phyloP scores from a whole-genome alignment of 257 asterid species.

The Solanum acaule region DNA sequence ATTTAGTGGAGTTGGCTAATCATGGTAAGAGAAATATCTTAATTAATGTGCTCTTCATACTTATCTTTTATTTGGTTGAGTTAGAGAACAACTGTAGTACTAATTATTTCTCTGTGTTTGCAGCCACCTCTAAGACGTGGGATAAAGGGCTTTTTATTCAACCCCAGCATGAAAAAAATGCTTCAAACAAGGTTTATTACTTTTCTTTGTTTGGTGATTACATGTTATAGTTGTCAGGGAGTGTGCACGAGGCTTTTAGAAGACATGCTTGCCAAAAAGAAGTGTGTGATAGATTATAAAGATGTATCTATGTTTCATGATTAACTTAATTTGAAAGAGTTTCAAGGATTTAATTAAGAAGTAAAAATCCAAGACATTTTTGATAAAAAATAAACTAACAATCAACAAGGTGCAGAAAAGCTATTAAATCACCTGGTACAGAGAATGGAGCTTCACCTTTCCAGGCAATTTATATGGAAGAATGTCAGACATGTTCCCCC shows the following conservation, averaged over 20 bases:
- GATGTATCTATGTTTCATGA: not conserved
- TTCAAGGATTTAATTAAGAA: not conserved
- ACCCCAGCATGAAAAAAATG: conserved; percentile 42
- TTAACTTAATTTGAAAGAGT: not conserved
- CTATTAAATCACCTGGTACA: not conserved
- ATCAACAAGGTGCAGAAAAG: not conserved
- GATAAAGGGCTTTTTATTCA: conserved; percentile 64
- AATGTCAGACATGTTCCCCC: not conserved
- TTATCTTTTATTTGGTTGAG: not conserved
- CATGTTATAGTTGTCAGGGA: not conserved
- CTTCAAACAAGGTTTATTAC: conserved; percentile 50
- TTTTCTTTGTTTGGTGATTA: not conserved
- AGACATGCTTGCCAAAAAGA: not conserved
- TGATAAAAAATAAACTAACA: not conserved
- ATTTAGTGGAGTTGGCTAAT: not conserved
- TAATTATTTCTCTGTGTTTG: conserved; percentile 2
- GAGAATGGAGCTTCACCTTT: not conserved
- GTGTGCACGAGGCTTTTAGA: not conserved
- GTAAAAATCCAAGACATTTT: not conserved
- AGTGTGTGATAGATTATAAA: not conserved
- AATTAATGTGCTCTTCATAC: not conserved
- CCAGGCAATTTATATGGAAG: not conserved
- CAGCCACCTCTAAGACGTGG: conserved; percentile 88
- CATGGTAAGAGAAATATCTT: not conserved
- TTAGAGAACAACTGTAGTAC: not conserved